phyloP scores from a whole-genome alignment of 108 stramenopile species.

The Cylindrotheca closterium region DNA sequence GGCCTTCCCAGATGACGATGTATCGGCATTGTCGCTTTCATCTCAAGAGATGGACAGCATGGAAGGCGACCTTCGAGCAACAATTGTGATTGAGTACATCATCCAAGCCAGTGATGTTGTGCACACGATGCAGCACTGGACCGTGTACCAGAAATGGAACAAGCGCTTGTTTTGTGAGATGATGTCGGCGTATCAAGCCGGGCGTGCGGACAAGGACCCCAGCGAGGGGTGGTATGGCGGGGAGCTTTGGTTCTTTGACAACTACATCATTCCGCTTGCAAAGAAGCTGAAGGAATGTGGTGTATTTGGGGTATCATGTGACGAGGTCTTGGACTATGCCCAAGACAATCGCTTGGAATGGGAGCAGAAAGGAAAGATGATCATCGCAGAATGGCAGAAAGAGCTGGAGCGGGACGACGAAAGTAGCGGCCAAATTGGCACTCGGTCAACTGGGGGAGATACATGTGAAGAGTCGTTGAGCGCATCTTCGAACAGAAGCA shows the following conservation, averaged over 20 bases:
- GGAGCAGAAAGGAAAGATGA: constrained; percentile 18
- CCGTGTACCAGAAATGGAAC: constrained; percentile 64
- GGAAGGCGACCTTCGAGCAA: constrained; percentile 28
- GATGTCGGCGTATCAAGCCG: constrained; percentile 35
- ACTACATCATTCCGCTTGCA: too few species aligned
- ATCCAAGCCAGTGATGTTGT: constrained; percentile 58
- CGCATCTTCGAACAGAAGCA: too few species aligned
- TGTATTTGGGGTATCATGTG: constrained; percentile 60
- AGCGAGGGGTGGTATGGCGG: constrained; percentile 51
- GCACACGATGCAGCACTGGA: constrained; percentile 66
- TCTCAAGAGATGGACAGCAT: constrained; percentile 1
- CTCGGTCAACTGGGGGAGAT: too few species aligned
- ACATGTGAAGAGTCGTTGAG: too few species aligned
- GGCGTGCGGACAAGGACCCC: constrained; percentile 49
- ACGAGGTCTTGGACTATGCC: constrained; percentile 38
- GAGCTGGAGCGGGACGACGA: neutral
- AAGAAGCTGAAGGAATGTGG: too few species aligned
- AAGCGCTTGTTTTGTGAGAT: constrained; percentile 51
- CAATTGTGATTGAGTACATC: constrained; percentile 53
- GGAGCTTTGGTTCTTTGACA: too few species aligned
- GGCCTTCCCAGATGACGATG: constrained; percentile 14
- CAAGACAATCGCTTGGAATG: constrained; percentile 25
- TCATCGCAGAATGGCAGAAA: neutral
- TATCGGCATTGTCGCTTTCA: too few species aligned
- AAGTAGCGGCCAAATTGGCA: neutral